Percentiles rank a stretch among this genome's conserved stretches.
These are phyloP conservation scores for Zoysia matrella DNA, from an alignment of 202 grass and related monocot genomes.

Conservation along the genomic window DNA sequence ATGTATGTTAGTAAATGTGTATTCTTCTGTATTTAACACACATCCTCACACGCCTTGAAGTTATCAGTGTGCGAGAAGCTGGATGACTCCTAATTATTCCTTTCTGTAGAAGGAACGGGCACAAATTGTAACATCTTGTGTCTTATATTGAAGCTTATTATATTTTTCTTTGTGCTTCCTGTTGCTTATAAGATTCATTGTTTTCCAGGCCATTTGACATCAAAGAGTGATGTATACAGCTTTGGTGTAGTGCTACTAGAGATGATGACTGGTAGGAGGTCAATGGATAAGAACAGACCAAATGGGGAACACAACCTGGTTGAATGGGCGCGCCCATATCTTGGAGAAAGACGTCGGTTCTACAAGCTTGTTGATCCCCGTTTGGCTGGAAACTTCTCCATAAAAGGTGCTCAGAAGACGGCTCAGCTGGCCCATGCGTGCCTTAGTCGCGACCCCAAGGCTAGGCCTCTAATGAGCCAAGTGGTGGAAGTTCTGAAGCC, in stretches of 20 bases:
- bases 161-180: constrained; percentile 20
- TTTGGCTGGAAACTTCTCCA: constrained; percentile 90
- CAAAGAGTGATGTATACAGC: too few species aligned
- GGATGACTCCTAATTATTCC: constrained; percentile 9
- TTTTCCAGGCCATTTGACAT: constrained; percentile 34
- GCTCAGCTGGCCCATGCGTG: constrained; percentile 90
- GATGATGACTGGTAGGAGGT: constrained; percentile 95
- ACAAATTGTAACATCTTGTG: not conserved
- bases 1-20: not conserved
- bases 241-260: constrained; percentile 93
- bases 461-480: constrained; percentile 89
- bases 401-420: constrained; percentile 84
- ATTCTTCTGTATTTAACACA: not conserved
- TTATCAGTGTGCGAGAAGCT: not conserved
- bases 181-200: constrained; percentile 28
- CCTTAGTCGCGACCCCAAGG: constrained; percentile 87
- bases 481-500: constrained; percentile 90
- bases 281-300: constrained; percentile 97
- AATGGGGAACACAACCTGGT: constrained; percentile 95
- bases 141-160: constrained; percentile 21
- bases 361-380: constrained; percentile 87
- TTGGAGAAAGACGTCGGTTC: constrained; percentile 80
- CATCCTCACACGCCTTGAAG: not conserved
- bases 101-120: not conserved
- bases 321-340: constrained; percentile 87